Percentiles rank a stretch among this genome's conserved stretches.
phyloP scores from a whole-genome alignment of 768 basidiomycete genomes.

The Suillus bovinus region DNA sequence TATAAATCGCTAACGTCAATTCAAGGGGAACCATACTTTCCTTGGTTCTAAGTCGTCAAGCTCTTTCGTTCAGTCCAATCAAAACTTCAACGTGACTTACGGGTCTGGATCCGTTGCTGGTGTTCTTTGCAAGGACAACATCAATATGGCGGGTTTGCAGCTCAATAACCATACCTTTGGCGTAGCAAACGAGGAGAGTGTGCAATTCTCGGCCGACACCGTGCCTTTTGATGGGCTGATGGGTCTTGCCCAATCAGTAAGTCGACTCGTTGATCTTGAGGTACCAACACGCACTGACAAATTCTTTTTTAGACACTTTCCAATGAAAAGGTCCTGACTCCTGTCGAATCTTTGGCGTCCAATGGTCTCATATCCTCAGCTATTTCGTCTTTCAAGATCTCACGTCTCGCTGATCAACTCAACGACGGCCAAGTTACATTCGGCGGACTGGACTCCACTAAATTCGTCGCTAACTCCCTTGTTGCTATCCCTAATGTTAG shows the following conservation, averaged over 20 bases:
- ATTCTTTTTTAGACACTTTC: constrained; percentile 51
- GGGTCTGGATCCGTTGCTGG: constrained; percentile 73
- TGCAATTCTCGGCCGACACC: constrained; percentile 53
- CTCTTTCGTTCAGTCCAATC: constrained; percentile 54
- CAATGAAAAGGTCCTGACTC: constrained; percentile 61
- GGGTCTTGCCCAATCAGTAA: constrained; percentile 73
- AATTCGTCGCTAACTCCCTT: constrained; percentile 63
- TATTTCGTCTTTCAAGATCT: constrained; percentile 79
- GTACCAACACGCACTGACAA: neutral
- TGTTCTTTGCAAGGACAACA: constrained; percentile 58
- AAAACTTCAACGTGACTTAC: constrained; percentile 62
- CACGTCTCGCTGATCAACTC: constrained; percentile 63
- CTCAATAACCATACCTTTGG: constrained; percentile 68
- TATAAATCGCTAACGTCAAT: constrained; percentile 20
- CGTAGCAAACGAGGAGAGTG: constrained; percentile 56
- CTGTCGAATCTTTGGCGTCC: constrained; percentile 66
- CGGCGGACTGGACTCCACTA: constrained; percentile 69
- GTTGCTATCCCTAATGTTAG: constrained; percentile 65
- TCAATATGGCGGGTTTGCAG: constrained; percentile 61
- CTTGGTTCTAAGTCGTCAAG: constrained; percentile 63
- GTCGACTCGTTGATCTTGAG: constrained; percentile 23
- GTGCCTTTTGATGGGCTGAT: constrained; percentile 72
- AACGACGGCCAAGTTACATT: constrained; percentile 82
- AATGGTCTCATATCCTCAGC: constrained; percentile 58
- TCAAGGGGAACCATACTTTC: constrained; percentile 62